Base-by-base conservation (phyloP, 148 eudicot genomes). In the Fagopyrum tataricum region DNA sequence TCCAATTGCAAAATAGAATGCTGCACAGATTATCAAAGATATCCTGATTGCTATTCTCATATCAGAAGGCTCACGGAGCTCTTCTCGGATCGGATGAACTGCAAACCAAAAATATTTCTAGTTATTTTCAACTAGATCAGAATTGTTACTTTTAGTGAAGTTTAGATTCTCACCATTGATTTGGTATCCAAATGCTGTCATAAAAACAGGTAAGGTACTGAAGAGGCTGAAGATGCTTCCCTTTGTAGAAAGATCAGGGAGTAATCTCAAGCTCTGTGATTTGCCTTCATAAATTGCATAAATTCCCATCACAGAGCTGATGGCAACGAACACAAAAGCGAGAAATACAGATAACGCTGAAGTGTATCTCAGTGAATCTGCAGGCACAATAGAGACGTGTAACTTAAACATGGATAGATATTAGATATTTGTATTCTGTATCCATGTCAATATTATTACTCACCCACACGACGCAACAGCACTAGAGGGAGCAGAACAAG, bases 11-110 rank as follows among this genome's bases (percentile, higher is more conserved):
- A 94, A 88, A 79, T 91, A 94, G 70, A 94, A 88, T 73, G 73
- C 72, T 11, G 94, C 91, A 40, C 97, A 91, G 11, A 89, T 73
- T 7, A 84, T n/a, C 2, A 94, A 82, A 21, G 97, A 87, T 69
- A 89, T 88, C 55, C 95, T 76, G 78, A 94, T 88, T 12, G 98
- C 98, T 68, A 82, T 31, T 75, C 82, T 87, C 98, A 94, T 94
- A 40, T 91, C 89, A 2, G 91, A 85, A 26, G 95, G 92, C 67
- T 83, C 83, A 12, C 68, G 85, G 5, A 94, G 93, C 79, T 94
- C 98, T 51, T 93, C 93, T 80, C 97, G 85, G 15, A 94, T 82
- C 1, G 97, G 93, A 85, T 94, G 98, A 83, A 94, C 98, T 94
- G 91, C 81, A 82, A 10, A 68, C 15, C 26, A 7, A 12, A 7